phyloP scores from a whole-genome alignment of 2,329 filamentous ascomycete genomes.

The Aspergillus costaricaensis region DNA sequence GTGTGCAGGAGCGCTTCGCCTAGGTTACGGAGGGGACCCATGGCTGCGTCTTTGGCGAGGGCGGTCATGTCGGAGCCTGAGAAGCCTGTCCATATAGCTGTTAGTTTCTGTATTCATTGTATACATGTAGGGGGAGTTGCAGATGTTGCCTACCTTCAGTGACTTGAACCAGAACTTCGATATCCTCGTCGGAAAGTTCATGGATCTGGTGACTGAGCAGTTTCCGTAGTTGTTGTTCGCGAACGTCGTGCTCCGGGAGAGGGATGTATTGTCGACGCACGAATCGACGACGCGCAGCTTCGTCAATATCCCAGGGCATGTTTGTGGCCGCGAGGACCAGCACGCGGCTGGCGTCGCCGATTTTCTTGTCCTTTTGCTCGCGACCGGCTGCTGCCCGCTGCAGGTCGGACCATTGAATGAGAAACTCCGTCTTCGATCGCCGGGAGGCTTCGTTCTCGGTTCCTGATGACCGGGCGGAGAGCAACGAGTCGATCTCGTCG shows the following conservation, averaged over 20 bases:
- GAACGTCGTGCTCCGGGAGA: conserved; percentile 79
- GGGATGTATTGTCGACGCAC: conserved; percentile 95
- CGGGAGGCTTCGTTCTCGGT: conserved; percentile 91
- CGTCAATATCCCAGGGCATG: conserved; percentile 95
- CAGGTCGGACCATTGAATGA: conserved; percentile 96
- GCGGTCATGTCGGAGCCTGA: conserved; percentile 97
- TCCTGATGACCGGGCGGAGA: conserved; percentile 74
- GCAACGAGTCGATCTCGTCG: conserved; percentile 92
- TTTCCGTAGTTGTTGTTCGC: conserved; percentile 75
- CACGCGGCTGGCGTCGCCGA: conserved; percentile 81
- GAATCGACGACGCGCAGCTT: conserved; percentile 86
- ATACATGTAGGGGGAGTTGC: neutral
- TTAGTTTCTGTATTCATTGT: neutral
- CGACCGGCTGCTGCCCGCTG: conserved; percentile 87
- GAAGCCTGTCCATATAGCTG: conserved; percentile 66
- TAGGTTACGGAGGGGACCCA: conserved; percentile 88
- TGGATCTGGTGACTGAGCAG: conserved; percentile 88
- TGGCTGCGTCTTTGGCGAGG: conserved; percentile 93
- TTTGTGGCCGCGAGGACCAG: conserved; percentile 95
- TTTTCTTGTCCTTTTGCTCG: conserved; percentile 62
- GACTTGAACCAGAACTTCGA: conserved; percentile 70
- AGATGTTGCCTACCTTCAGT: conserved; percentile 68
- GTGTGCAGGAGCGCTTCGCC: conserved; percentile 88
- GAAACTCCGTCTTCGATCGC: conserved; percentile 94
- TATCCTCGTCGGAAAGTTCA: conserved; percentile 69